Conservation (phyloP, 495 filamentous ascomycete genomes). For the Podospora pseudocomata region DNA sequence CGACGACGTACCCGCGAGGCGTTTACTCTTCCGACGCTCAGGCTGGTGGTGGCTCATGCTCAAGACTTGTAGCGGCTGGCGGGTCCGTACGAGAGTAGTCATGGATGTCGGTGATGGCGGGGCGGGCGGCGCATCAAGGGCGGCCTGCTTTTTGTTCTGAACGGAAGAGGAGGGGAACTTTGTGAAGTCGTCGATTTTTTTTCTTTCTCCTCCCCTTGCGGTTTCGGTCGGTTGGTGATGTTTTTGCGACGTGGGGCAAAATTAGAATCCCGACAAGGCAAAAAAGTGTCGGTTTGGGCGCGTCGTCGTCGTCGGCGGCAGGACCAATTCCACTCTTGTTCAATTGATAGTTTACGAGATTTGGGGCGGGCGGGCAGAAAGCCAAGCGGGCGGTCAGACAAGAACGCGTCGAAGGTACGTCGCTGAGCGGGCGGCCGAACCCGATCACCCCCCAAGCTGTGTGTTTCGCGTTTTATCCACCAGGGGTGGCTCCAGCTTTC, state of each 20-base stretch:
- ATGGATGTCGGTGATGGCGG: conserved; percentile 45
- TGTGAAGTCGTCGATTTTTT: not conserved
- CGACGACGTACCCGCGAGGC: conserved; percentile 49
- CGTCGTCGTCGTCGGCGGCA: not conserved
- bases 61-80: conserved; percentile 55
- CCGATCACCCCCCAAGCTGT: not conserved
- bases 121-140: conserved; percentile 28
- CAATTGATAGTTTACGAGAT: not conserved
- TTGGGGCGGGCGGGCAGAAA: not conserved
- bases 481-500: not conserved
- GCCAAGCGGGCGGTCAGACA: conserved; percentile 3
- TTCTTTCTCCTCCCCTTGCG: too few relatives aligned
- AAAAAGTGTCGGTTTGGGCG: not conserved
- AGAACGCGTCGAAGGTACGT: conserved; percentile 4
- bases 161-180: too few relatives aligned
- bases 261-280: not conserved
- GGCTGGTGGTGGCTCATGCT: conserved; percentile 58
- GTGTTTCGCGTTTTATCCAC: conserved; percentile 4
- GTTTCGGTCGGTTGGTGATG: conserved; percentile 2
- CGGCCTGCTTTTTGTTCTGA: not conserved
- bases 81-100: conserved; percentile 58
- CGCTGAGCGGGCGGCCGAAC: not conserved
- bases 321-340: not conserved
- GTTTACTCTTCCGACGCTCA: conserved; percentile 54
- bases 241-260: not conserved